These are phyloP conservation scores for Bipolaris sorokiniana DNA, from an alignment of 2,329 filamentous ascomycete species.

Conservation along the genomic window DNA sequence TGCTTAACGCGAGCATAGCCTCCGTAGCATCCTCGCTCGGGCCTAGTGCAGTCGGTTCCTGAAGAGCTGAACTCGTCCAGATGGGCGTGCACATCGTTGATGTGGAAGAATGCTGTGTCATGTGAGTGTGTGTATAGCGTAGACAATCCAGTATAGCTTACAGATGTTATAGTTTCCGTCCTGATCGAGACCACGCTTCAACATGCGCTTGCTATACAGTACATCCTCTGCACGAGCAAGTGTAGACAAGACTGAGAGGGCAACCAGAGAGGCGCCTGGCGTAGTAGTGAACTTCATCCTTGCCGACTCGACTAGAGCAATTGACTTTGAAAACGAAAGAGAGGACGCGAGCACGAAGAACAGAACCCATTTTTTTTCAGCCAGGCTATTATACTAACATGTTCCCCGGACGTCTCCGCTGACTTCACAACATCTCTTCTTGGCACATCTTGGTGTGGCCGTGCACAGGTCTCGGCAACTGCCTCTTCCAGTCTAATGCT, in stretches of 20 bases:
- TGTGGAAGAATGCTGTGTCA: slow-evolving; percentile 65
- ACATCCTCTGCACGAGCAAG: slow-evolving; percentile 35
- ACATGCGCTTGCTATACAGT: slow-evolving; percentile 37
- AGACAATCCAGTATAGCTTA: slow-evolving; percentile 15
- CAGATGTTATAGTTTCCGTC: slow-evolving; percentile 47
- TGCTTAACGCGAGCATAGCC: slow-evolving; percentile 70
- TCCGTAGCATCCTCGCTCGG: slow-evolving; percentile 65
- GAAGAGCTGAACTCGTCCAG: slow-evolving; percentile 67
- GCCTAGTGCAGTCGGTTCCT: slow-evolving; percentile 66
- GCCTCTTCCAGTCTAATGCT: slow-evolving; percentile 25
- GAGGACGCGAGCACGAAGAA: slow-evolving; percentile 10
- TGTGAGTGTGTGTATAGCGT: background rate
- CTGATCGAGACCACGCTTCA: slow-evolving; percentile 42
- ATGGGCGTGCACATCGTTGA: slow-evolving; percentile 73
- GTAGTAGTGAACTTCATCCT: slow-evolving; percentile 34
- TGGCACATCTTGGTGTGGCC: slow-evolving; percentile 27
- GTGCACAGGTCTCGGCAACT: slow-evolving; percentile 36
- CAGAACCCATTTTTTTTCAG: background rate
- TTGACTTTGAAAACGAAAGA: background rate
- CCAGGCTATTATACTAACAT: slow-evolving; percentile 13
- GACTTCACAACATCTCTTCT: background rate
- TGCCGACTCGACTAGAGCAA: background rate
- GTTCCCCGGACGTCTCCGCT: slow-evolving; percentile 18
- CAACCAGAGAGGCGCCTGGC: slow-evolving; percentile 23
- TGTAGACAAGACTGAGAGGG: slow-evolving; percentile 28